These are phyloP conservation scores for Colletotrichum sojae DNA, from an alignment of 2,329 filamentous ascomycete species.

Conservation along the genomic window DNA sequence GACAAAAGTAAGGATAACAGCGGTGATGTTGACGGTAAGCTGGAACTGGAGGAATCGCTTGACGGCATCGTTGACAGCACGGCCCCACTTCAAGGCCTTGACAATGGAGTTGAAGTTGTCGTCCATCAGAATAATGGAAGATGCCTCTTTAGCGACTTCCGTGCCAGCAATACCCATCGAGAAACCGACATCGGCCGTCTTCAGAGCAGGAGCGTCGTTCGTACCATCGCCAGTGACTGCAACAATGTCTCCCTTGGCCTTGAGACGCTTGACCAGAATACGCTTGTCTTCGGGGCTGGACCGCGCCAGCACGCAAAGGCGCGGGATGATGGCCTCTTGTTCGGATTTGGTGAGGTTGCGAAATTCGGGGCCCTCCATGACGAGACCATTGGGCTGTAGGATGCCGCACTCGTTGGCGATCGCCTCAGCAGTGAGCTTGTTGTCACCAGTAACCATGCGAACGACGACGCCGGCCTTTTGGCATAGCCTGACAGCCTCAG, in stretches of 20 bases:
- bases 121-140: constrained; percentile 88
- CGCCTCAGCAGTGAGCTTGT: constrained; percentile 82
- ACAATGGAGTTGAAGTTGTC: constrained; percentile 91
- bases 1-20: constrained; percentile 88
- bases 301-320: constrained; percentile 79
- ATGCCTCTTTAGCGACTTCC: constrained; percentile 88
- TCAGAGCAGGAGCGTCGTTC: constrained; percentile 86
- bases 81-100: constrained; percentile 85
- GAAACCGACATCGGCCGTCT: constrained; percentile 86
- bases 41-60: constrained; percentile 85
- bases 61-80: constrained; percentile 82
- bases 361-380: constrained; percentile 86
- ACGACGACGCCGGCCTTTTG: constrained; percentile 84
- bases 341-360: constrained; percentile 77
- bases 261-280: constrained; percentile 78
- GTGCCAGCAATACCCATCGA: constrained; percentile 89
- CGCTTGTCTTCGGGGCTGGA: constrained; percentile 85
- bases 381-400: constrained; percentile 74
- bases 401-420: constrained; percentile 87
- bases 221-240: constrained; percentile 88
- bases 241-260: constrained; percentile 81
- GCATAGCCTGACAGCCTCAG: constrained; percentile 79
- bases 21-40: constrained; percentile 92
- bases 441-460: constrained; percentile 90
- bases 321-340: constrained; percentile 77